Evolutionary conservation across 2,329 filamentous ascomycete genomes (phyloP).

Genomic region (Scedosporium aurantiacum): DNA sequence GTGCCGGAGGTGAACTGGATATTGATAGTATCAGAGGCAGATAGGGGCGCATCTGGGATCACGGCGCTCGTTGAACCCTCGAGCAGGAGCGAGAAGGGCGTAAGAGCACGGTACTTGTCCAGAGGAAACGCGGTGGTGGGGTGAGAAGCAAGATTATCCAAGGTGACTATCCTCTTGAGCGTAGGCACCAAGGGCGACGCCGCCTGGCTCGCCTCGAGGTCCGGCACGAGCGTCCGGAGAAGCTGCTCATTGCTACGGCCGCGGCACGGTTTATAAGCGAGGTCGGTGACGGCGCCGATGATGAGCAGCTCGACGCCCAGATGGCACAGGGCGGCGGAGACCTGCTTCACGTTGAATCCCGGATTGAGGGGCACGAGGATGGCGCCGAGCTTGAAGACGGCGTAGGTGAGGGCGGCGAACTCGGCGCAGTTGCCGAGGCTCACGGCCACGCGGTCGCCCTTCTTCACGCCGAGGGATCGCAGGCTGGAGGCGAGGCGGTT

Average conservation of each 20-base stretch:
- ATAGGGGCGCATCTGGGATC: conserved; percentile 33
- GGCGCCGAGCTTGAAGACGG: conserved; percentile 87
- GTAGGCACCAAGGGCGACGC: conserved; percentile 49
- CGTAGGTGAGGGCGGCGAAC: conserved; percentile 77
- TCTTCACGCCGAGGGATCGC: conserved; percentile 57
- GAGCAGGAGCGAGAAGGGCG: conserved; percentile 31
- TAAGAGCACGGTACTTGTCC: conserved; percentile 30
- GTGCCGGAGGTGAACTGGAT: conserved; percentile 98
- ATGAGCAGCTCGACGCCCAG: conserved; percentile 64
- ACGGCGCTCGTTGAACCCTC: conserved; percentile 21
- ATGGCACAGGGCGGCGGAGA: conserved; percentile 67
- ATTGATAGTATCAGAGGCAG: conserved; percentile 66
- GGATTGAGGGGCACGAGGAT: conserved; percentile 91
- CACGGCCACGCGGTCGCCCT: conserved; percentile 76
- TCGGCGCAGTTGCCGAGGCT: conserved; percentile 78
- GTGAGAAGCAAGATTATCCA: conserved; percentile 60
- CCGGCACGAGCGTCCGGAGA: conserved; percentile 32
- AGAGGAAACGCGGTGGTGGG: conserved; percentile 31
- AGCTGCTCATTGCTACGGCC: conserved; percentile 43
- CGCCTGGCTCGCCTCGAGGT: conserved; percentile 22
- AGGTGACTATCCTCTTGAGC: conserved; percentile 58
- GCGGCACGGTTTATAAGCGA: conserved; percentile 51
- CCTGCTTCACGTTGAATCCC: conserved; percentile 70
- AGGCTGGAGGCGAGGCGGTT: conserved; percentile 66
- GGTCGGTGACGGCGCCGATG: conserved; percentile 77